Conservation (phyloP, 2,329 filamentous ascomycete species). For the Ceratocystis variospora region DNA sequence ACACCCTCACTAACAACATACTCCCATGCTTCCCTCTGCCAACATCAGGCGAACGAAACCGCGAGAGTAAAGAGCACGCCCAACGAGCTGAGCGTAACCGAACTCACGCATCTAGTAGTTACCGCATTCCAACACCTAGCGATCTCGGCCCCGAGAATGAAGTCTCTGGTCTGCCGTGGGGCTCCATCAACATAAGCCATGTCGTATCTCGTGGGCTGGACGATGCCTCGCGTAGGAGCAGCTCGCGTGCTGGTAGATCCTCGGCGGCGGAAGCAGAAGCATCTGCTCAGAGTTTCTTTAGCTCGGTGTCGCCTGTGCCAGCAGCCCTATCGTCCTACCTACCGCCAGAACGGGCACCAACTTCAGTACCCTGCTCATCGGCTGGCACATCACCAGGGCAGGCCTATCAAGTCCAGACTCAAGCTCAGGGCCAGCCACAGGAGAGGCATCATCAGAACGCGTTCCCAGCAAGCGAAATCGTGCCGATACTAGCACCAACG, state of each 20-base stretch:
- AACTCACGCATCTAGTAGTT: slow-evolving; percentile 49
- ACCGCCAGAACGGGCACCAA: too few relatives aligned
- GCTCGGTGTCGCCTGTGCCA: not conserved
- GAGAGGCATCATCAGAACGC: not conserved
- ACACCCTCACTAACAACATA: not conserved
- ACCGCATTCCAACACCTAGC: slow-evolving; percentile 44
- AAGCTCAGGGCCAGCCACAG: not conserved
- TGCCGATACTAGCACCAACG: not conserved
- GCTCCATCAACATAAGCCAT: slow-evolving; percentile 48
- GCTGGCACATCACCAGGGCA: not conserved
- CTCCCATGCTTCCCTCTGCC: not conserved
- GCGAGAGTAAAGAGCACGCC: slow-evolving; percentile 51
- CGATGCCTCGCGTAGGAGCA: slow-evolving; percentile 32
- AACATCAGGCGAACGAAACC: slow-evolving; percentile 50
- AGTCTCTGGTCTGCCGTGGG: slow-evolving; percentile 58
- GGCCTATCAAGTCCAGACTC: not conserved
- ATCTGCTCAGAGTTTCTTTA: not conserved
- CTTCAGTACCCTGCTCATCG: too few relatives aligned
- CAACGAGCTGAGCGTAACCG: slow-evolving; percentile 51
- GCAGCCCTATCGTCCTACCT: not conserved
- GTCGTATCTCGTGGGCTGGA: slow-evolving; percentile 40
- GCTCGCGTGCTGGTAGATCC: slow-evolving; percentile 25
- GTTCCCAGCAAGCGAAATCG: not conserved
- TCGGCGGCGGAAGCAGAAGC: slow-evolving; percentile 9
- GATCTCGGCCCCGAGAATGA: slow-evolving; percentile 39